Percentiles rank a stretch among this genome's conserved stretches.
Conservation (phyloP, 176 grass and related monocot species). For the Calamus simplicifolius region DNA sequence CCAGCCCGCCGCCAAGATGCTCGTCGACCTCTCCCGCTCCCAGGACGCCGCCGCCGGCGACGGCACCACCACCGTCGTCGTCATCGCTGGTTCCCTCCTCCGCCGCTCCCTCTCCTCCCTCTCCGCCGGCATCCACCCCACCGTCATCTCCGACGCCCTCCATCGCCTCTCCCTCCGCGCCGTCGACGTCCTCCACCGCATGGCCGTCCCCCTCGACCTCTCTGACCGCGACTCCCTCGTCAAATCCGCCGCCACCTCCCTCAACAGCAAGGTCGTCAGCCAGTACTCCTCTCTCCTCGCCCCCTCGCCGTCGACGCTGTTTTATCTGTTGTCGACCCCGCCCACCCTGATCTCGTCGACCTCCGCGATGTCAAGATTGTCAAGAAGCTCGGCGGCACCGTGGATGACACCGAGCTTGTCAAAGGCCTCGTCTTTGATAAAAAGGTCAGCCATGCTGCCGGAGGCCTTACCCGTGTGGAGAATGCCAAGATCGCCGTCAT, state of each 20-base stretch:
- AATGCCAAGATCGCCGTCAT: slow-evolving; percentile 96
- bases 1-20: slow-evolving; percentile 82
- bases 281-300: slow-evolving; percentile 80
- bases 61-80: slow-evolving; percentile 66
- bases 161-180: slow-evolving; percentile 53
- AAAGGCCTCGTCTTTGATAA: slow-evolving; percentile 83
- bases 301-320: slow-evolving; percentile 70
- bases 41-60: slow-evolving; percentile 78
- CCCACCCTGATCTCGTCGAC: slow-evolving; percentile 71
- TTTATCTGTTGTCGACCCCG: slow-evolving; percentile 64
- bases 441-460: slow-evolving; percentile 73
- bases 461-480: slow-evolving; percentile 47
- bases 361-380: slow-evolving; percentile 69
- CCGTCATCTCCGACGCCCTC: slow-evolving; percentile 59
- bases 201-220: slow-evolving; percentile 71
- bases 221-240: slow-evolving; percentile 63
- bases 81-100: slow-evolving; percentile 55
- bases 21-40: slow-evolving; percentile 81
- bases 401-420: slow-evolving; percentile 74
- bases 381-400: slow-evolving; percentile 74
- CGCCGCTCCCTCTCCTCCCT: slow-evolving; percentile 43
- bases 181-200: slow-evolving; percentile 51
- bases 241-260: slow-evolving; percentile 77
- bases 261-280: slow-evolving; percentile 85
- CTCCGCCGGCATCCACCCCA: slow-evolving; percentile 53